Conservation (phyloP, 495 filamentous ascomycete species). For the Penicillium parvum region DNA sequence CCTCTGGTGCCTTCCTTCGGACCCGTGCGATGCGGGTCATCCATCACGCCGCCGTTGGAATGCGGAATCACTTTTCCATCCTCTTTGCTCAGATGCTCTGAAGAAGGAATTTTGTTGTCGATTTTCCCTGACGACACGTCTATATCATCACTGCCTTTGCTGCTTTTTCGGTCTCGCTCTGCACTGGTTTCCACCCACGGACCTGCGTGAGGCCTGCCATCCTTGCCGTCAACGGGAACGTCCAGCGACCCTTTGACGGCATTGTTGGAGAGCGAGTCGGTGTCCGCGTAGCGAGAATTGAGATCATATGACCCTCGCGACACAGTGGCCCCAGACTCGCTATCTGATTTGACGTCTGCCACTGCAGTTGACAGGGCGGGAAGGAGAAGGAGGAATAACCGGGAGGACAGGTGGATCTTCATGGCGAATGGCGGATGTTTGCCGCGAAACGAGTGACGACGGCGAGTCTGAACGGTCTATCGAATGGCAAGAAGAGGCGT, state of each 20-base stretch:
- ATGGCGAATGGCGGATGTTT: slow-evolving; percentile 16
- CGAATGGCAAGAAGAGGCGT: neutral
- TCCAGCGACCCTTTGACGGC: slow-evolving; percentile 65
- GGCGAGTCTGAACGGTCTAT: neutral
- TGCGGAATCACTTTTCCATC: slow-evolving; percentile 68
- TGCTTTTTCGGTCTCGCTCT: slow-evolving; percentile 55
- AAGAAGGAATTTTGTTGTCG: slow-evolving; percentile 29
- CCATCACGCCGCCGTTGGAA: slow-evolving; percentile 86
- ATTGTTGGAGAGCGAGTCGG: slow-evolving; percentile 23
- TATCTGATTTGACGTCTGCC: slow-evolving; percentile 15
- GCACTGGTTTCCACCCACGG: slow-evolving; percentile 73
- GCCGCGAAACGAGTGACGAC: slow-evolving; percentile 14
- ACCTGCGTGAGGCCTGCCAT: slow-evolving; percentile 90
- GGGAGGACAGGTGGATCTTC: slow-evolving; percentile 31
- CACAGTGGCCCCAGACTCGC: slow-evolving; percentile 5
- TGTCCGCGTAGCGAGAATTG: slow-evolving; percentile 14
- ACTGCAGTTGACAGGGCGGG: slow-evolving; percentile 32
- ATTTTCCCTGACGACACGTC: slow-evolving; percentile 14
- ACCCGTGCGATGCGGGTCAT: slow-evolving; percentile 66
- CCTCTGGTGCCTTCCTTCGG: slow-evolving; percentile 84
- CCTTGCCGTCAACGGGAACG: slow-evolving; percentile 90
- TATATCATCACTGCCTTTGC: slow-evolving; percentile 26
- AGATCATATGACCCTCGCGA: slow-evolving; percentile 13
- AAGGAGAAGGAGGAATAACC: slow-evolving; percentile 34
- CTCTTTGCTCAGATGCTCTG: slow-evolving; percentile 39